Evolutionary conservation across 2,329 filamentous ascomycete species (phyloP), one percentile per base, ranked within the genome.

Genomic region (Aspergillus ochraceus): DNA sequence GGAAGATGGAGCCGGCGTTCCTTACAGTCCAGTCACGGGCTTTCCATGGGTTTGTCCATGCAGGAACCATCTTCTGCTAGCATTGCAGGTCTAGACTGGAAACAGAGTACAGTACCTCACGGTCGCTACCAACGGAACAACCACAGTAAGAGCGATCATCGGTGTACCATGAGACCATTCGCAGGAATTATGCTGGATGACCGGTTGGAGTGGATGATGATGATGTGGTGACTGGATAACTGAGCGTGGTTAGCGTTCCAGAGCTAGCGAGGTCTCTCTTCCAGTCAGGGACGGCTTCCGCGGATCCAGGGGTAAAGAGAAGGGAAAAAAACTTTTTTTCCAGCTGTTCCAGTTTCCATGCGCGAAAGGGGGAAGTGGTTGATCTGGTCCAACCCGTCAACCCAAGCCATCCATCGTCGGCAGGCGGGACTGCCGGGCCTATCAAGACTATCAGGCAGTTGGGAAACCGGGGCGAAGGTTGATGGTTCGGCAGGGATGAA

Each of bases 231-330:
- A 32, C 42, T 30, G 22, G 26, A 54, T 24, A 45, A 47, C 46
- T 19, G 42, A 19, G 45, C n/a, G 11, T n/a, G 10, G 22, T 20
- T 47, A 39, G 47, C 32, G 45, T 32, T 55, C 53, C 45, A 24
- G 19, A 46, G 42, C 42, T 46, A 46, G 42, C 17, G 42, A 46
- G 17, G 19, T 46, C 19, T 20, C 52, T 47, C 12, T 29, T 29
- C 26, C 26, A 56, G 47, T 45, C 47, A 51, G 46, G 54, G 54
- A 56, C 47, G 32, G 20, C 36, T 47, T 20, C 47, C 36, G 54
- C 54, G 54, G 54, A 56, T 36, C 47, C 54, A 51, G 47, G 54
- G 54, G 54, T 14, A 29, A 49, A n/a, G 54, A 39, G 54, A 30
- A 26, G 45, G 32, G 11, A 55, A 55, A 50, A 19, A 22, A 1